Conservation (phyloP, 495 filamentous ascomycete genomes). For the Penicillium coffeae region DNA sequence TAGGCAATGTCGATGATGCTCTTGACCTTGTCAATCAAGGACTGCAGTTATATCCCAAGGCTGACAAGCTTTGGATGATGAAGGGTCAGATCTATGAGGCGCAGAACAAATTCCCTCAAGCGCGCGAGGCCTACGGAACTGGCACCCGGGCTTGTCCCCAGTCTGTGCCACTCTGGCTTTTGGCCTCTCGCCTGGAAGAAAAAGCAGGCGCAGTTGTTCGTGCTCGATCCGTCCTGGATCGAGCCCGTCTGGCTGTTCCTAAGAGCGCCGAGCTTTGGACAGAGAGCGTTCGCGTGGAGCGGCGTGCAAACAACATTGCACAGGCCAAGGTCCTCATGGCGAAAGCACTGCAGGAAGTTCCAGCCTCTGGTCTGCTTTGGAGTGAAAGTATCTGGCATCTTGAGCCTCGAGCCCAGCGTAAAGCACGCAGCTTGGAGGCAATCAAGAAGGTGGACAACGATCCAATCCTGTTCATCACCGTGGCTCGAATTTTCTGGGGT, state of each 20-base stretch:
- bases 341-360: constrained; percentile 82
- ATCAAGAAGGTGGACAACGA: constrained; percentile 97
- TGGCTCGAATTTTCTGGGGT: constrained; percentile 72
- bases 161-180: constrained; percentile 82
- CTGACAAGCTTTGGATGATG: constrained; percentile 94
- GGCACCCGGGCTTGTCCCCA: constrained; percentile 83
- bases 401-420: constrained; percentile 84
- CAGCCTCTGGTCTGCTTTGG: constrained; percentile 88
- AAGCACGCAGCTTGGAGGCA: constrained; percentile 83
- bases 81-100: constrained; percentile 96
- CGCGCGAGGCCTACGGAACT: constrained; percentile 84
- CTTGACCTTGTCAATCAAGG: constrained; percentile 85
- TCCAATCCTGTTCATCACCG: constrained; percentile 73
- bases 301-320: constrained; percentile 74
- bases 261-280: constrained; percentile 84
- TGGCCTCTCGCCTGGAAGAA: constrained; percentile 86
- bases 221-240: constrained; percentile 86
- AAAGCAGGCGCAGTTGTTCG: constrained; percentile 79
- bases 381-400: constrained; percentile 91
- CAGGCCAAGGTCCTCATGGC: constrained; percentile 92
- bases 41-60: constrained; percentile 79
- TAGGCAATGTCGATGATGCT: constrained; percentile 71
- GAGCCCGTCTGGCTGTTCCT: constrained; percentile 78
- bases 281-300: constrained; percentile 87
- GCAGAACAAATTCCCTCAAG: constrained; percentile 70